Evolutionary conservation across 2,329 filamentous ascomycete genomes (phyloP), one percentile per base, ranked within the genome.

Genomic region (Lasiodiplodia sp.): DNA sequence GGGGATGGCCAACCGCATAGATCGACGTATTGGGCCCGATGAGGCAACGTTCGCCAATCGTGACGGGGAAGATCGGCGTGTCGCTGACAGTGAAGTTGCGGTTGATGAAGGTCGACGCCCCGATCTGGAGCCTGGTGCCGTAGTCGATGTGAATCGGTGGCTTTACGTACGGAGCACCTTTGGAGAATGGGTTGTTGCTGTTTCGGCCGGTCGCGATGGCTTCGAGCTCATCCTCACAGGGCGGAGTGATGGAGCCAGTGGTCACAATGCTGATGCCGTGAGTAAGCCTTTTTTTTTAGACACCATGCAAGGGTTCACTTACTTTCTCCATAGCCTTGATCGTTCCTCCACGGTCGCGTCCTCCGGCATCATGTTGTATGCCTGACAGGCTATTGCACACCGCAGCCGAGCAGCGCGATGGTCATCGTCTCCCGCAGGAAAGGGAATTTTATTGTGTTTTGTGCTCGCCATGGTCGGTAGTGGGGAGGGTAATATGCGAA

Each of bases 121-220:
- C 89, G 0, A 91, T 81, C 6, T 80, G 83, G 71, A 91, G 85
- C 72, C 91, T 92, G 75, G 86, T 87, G 1, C 89, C 89, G 69
- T 91, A 91, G 75, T 91, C 89, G 40, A 90, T 82, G 49, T 81
- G 82, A 68, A 92, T 81, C 0, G 89, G 88, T 0, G 88, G 86
- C 72, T 91, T 67, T 10, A 58, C 65, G 40, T 67, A 67, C 18
- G 65, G 65, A 23, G 65, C 53, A 8, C 65, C 65, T 16, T 58
- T 67, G 25, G 53, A 18, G 44, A 67, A 67, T 2, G 65, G 65
- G 21, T 40, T 67, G 65, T 25, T 64, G 60, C 12, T 51, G n/a
- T 25, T 47, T 23, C 49, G 11, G 14, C 49, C 52, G 31, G 37
- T 37, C 18, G 52, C 38, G 12, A 47, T 6, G 21, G 28, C n/a